A percentile compares a stretch with the other conserved stretches of the same genome.
Evolutionary conservation across 371 early-diverging fungal genomes (phyloP).

Genomic region (Entomophthora muscae): DNA sequence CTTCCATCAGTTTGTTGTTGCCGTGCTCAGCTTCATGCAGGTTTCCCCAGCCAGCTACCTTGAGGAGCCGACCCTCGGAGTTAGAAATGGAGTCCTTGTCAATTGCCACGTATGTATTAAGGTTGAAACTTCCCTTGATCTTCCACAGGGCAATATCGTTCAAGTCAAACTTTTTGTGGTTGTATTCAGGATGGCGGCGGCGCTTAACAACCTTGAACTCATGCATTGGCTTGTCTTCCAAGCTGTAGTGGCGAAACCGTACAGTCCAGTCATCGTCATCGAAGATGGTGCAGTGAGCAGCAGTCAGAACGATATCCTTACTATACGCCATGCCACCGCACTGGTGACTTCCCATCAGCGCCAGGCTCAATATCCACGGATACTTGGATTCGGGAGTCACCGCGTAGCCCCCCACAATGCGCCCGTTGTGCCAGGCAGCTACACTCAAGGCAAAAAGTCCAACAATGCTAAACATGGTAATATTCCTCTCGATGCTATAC

Average conservation of each 20-base stretch:
- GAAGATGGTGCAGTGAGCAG: not conserved
- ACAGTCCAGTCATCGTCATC: not conserved
- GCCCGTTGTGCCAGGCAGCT: no score
- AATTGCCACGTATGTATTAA: not conserved
- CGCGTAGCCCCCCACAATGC: slow-evolving; percentile 5
- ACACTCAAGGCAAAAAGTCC: no score
- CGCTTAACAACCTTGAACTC: not conserved
- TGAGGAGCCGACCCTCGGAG: not conserved
- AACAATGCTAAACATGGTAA: no score
- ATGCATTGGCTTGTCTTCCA: not conserved
- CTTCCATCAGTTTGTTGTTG: not conserved
- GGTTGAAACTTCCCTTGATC: not conserved
- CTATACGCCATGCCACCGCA: not conserved
- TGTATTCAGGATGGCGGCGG: not conserved
- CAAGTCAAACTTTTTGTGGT: not conserved
- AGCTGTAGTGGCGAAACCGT: not conserved
- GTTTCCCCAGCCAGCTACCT: not conserved
- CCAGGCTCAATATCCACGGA: not conserved
- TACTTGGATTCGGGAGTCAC: not conserved
- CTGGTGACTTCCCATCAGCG: not conserved
- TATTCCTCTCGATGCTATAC: no score
- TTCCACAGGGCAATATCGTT: slow-evolving; percentile 8
- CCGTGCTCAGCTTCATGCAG: not conserved
- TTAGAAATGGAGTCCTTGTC: not conserved
- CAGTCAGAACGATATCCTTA: not conserved